Evolutionary conservation across 495 filamentous ascomycete genomes (phyloP).

Genomic region (Penicillium flavigenum): DNA sequence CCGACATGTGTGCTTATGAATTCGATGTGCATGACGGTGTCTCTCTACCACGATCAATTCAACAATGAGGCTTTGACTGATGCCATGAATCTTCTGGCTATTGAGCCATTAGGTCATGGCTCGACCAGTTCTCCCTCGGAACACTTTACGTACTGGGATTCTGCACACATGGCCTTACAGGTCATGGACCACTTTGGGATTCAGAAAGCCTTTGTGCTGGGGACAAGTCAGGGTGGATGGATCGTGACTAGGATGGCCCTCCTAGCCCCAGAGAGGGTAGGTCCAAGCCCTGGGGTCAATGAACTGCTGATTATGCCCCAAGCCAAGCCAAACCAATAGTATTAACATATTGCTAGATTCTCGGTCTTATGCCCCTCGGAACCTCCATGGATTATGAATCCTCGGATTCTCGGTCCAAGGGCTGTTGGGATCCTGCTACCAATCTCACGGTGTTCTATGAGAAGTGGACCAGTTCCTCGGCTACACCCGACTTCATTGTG

Average conservation of each 20-base stretch:
- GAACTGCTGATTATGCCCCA: neutral
- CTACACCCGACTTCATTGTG: constrained; percentile 56
- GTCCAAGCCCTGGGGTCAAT: constrained; percentile 3
- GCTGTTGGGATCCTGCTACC: constrained; percentile 59
- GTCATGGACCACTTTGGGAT: constrained; percentile 55
- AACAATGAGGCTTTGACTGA: constrained; percentile 43
- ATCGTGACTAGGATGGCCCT: constrained; percentile 62
- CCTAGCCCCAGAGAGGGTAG: constrained; percentile 56
- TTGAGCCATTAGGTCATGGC: constrained; percentile 59
- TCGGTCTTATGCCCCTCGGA: constrained; percentile 59
- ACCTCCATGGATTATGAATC: constrained; percentile 65
- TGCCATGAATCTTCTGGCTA: constrained; percentile 51
- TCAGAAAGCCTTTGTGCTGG: constrained; percentile 58
- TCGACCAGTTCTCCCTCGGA: constrained; percentile 40
- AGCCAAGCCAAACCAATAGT: neutral
- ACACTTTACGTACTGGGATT: constrained; percentile 58
- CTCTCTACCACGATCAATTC: constrained; percentile 52
- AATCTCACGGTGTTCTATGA: constrained; percentile 47
- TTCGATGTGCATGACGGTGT: neutral
- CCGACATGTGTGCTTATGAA: constrained; percentile 48
- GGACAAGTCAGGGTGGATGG: constrained; percentile 67
- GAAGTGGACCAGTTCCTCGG: constrained; percentile 42
- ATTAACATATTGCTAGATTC: constrained; percentile 40
- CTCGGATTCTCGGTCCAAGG: constrained; percentile 49
- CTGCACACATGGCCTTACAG: constrained; percentile 50